phyloP scores from a whole-genome alignment of 1,284 basidiomycete species.

The Marasmius sp. region DNA sequence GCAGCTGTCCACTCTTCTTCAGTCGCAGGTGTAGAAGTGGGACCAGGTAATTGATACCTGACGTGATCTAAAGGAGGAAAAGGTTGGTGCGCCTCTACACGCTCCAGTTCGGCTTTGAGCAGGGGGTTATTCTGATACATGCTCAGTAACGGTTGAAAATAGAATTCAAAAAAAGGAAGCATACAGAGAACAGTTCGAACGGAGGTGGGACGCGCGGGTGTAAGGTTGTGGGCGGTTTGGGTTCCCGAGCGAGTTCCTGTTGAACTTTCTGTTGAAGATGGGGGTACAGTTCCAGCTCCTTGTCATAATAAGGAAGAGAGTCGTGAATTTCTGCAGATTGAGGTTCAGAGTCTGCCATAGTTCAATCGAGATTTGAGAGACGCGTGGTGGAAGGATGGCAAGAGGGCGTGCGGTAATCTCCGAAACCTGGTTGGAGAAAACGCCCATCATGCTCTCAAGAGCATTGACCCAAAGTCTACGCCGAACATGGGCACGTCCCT shows the following conservation, averaged over 20 bases:
- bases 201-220: slow-evolving; percentile 75
- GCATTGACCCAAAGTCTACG: background rate
- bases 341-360: slow-evolving; percentile 9
- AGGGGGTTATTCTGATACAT: slow-evolving; percentile 57
- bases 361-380: background rate
- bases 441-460: slow-evolving; percentile 11
- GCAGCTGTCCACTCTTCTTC: slow-evolving; percentile 81
- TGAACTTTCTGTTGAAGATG: slow-evolving; percentile 72
- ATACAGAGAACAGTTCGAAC: slow-evolving; percentile 70
- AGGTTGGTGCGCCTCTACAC: slow-evolving; percentile 69
- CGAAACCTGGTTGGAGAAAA: slow-evolving; percentile 1
- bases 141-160: slow-evolving; percentile 5
- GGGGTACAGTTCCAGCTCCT: slow-evolving; percentile 81
- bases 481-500: slow-evolving; percentile 6
- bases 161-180: slow-evolving; percentile 20
- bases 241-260: slow-evolving; percentile 67
- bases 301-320: slow-evolving; percentile 93
- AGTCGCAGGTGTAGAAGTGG: slow-evolving; percentile 59
- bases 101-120: slow-evolving; percentile 70
- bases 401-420: slow-evolving; percentile 2
- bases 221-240: slow-evolving; percentile 52
- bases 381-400: background rate
- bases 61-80: slow-evolving; percentile 76
- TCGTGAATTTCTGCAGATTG: slow-evolving; percentile 55
- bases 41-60: slow-evolving; percentile 80